These are phyloP conservation scores for Sphagnum fallax DNA, from an alignment of 228 moss, liverwort and hornwort species.

Conservation along the genomic window DNA sequence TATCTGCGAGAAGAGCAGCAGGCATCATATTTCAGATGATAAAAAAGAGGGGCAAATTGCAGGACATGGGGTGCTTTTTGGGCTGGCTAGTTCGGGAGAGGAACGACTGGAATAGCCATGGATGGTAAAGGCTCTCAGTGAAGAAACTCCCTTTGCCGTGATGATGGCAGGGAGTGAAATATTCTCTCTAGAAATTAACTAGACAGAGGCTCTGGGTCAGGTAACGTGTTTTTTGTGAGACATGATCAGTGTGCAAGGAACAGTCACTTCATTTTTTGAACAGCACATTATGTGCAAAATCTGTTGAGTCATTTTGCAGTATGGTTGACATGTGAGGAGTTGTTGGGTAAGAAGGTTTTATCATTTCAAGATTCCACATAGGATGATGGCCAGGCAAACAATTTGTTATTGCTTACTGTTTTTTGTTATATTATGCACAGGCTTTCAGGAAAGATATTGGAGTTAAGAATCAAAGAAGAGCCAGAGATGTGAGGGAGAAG, in stretches of 20 bases:
- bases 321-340: no score
- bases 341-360: no score
- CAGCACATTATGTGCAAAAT: no score
- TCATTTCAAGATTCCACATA: no score
- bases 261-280: no score
- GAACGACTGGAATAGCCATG: constrained; percentile 81
- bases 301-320: no score
- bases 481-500: constrained; percentile 89
- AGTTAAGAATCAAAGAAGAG: constrained; percentile 79
- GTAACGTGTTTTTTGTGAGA: constrained; percentile 1
- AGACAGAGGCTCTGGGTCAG: constrained; percentile 71
- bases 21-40: constrained; percentile 81
- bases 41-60: constrained; percentile 54
- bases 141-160: constrained; percentile 73
- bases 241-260: no score
- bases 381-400: no score
- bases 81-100: constrained; percentile 70
- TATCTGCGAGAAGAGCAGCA: constrained; percentile 66
- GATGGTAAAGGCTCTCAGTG: constrained; percentile 80
- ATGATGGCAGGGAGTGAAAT: constrained; percentile 91
- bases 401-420: no score
- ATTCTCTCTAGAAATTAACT: constrained; percentile 86
- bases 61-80: constrained; percentile 60
- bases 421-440: constrained; percentile 1
- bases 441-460: constrained; percentile 81